Evolutionary conservation across 148 eudicot species (phyloP).

Genomic region (Linanthus parryae): DNA sequence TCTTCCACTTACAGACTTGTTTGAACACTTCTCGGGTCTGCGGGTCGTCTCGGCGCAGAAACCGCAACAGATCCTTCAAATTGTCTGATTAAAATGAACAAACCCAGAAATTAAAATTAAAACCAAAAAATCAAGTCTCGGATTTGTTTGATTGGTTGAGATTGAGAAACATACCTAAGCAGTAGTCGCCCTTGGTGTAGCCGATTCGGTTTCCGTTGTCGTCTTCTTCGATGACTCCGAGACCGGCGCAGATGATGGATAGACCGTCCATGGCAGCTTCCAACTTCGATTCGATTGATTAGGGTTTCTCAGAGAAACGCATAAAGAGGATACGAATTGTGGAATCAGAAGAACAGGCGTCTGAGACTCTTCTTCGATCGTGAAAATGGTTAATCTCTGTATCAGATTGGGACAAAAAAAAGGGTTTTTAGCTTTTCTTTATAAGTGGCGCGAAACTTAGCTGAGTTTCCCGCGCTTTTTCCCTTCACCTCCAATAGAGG

Average conservation of each 20-base stretch:
- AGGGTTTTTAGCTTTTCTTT: neutral
- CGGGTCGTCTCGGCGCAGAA: conserved; percentile 87
- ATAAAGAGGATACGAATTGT: too few relatives aligned
- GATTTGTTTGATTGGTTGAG: too few relatives aligned
- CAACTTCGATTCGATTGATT: too few relatives aligned
- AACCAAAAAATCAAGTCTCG: conserved; percentile 1
- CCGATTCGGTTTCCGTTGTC: conserved; percentile 44
- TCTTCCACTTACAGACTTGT: conserved; percentile 92
- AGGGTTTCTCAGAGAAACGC: too few relatives aligned
- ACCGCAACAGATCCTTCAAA: conserved; percentile 93
- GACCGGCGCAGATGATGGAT: conserved; percentile 67
- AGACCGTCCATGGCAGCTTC: conserved; percentile 87
- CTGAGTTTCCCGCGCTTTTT: conserved; percentile 33
- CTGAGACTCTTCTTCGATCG: too few relatives aligned
- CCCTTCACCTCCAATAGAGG: too few relatives aligned
- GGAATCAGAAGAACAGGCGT: too few relatives aligned
- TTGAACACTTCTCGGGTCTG: conserved; percentile 80
- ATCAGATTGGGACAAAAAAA: too few relatives aligned
- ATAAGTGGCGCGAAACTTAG: conserved; percentile 10
- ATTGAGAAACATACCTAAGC: too few relatives aligned
- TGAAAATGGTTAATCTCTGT: too few relatives aligned
- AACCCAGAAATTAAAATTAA: neutral
- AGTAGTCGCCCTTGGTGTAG: conserved; percentile 47
- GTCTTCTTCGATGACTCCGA: conserved; percentile 62
- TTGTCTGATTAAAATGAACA: conserved; percentile 46